A percentile compares a stretch with the other conserved stretches of the same genome.
Conservation (phyloP, 306 rosid genomes). For the Cicer yamashitae region DNA sequence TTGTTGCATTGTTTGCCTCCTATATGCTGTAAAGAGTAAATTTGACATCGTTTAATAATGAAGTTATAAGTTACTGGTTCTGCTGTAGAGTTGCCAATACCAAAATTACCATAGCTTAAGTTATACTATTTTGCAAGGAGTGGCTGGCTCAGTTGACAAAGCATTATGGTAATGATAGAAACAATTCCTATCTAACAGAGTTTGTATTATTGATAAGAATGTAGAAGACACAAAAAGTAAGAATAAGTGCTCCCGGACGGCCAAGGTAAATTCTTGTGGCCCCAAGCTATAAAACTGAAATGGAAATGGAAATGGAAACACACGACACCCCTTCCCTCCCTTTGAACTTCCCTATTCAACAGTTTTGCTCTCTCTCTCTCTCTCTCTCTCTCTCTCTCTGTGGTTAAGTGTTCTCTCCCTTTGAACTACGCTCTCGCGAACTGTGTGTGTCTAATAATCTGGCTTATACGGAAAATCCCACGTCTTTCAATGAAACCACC, state of each 20-base stretch:
- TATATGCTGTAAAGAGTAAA: slow-evolving; percentile 19
- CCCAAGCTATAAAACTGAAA: background rate
- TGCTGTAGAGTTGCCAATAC: slow-evolving; percentile 24
- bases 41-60: slow-evolving; percentile 12
- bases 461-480: background rate
- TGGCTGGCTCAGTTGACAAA: slow-evolving; percentile 4
- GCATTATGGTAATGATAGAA: slow-evolving; percentile 17
- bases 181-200: background rate
- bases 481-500: background rate
- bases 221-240: background rate
- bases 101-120: background rate
- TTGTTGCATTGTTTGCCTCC: slow-evolving; percentile 20
- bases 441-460: background rate
- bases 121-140: slow-evolving; percentile 19
- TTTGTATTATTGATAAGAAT: background rate
- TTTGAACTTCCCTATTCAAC: background rate
- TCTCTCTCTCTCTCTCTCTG: too few species aligned
- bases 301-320: background rate
- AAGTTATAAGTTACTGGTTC: slow-evolving; percentile 3
- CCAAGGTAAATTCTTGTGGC: background rate
- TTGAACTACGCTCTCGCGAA: too few species aligned
- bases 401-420: too few species aligned
- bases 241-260: background rate
- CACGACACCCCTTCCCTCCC: background rate
- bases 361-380: background rate